Evolutionary conservation across 768 basidiomycete genomes (phyloP).

Genomic region (Macrocybe gigantea): DNA sequence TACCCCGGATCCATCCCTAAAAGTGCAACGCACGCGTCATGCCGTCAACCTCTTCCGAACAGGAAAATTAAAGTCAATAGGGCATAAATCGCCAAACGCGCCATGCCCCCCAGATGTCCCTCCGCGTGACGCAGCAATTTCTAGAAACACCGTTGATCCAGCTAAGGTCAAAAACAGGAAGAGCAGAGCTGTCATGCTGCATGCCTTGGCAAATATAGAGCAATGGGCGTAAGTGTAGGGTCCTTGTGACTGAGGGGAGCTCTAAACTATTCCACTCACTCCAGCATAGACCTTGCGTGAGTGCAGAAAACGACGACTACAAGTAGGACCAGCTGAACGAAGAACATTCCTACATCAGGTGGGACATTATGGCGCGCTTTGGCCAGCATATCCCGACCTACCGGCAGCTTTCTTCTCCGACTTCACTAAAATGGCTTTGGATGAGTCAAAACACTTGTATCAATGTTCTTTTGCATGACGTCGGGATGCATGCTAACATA

Average conservation of each 20-base stretch:
- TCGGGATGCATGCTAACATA: background rate
- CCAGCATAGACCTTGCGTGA: constrained; percentile 69
- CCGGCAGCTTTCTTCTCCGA: constrained; percentile 76
- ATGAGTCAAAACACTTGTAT: constrained; percentile 81
- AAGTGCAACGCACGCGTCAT: constrained; percentile 67
- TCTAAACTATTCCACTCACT: background rate
- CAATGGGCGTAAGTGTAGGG: constrained; percentile 72
- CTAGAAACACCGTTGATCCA: constrained; percentile 50
- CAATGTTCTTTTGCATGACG: background rate
- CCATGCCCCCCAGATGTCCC: constrained; percentile 60
- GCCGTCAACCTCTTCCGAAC: constrained; percentile 66
- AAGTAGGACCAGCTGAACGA: too few species aligned
- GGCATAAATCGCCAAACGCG: constrained; percentile 43
- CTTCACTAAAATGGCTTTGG: constrained; percentile 79
- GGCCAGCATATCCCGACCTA: constrained; percentile 50
- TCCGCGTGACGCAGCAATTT: constrained; percentile 47
- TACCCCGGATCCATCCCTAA: constrained; percentile 50
- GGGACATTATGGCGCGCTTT: constrained; percentile 82
- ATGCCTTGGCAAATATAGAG: constrained; percentile 81
- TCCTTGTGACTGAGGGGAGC: background rate
- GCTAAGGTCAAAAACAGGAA: constrained; percentile 54
- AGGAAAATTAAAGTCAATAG: constrained; percentile 62
- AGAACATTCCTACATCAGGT: constrained; percentile 30
- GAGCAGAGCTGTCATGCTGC: constrained; percentile 69
- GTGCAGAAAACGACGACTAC: constrained; percentile 14